These are phyloP conservation scores for Ophiosphaerella herpotricha DNA, from an alignment of 2,329 filamentous ascomycete genomes.

Conservation along the genomic window DNA sequence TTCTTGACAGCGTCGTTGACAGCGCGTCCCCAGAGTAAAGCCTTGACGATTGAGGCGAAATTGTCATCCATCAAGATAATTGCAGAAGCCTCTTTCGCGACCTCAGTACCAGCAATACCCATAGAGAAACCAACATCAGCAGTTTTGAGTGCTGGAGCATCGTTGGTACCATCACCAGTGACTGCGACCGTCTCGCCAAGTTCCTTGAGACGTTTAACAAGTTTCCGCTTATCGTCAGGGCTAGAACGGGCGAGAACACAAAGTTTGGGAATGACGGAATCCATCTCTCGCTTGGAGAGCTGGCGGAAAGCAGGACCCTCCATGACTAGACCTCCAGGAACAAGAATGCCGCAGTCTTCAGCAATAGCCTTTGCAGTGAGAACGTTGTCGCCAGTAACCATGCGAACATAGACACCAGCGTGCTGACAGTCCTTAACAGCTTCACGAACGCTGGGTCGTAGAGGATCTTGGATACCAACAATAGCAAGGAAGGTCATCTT, in stretches of 20 bases:
- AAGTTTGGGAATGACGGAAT: slow-evolving; percentile 63
- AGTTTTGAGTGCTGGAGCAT: slow-evolving; percentile 78
- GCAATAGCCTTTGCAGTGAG: slow-evolving; percentile 80
- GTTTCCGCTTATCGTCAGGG: slow-evolving; percentile 69
- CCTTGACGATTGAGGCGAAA: slow-evolving; percentile 84
- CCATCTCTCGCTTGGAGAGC: slow-evolving; percentile 63
- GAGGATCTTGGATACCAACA: slow-evolving; percentile 81
- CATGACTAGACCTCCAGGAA: slow-evolving; percentile 72
- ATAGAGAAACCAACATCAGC: slow-evolving; percentile 86
- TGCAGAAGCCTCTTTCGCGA: slow-evolving; percentile 82
- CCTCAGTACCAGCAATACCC: slow-evolving; percentile 82
- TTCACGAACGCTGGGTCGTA: slow-evolving; percentile 74
- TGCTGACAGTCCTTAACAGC: slow-evolving; percentile 74
- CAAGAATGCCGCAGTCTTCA: slow-evolving; percentile 75
- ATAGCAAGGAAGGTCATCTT: slow-evolving; percentile 75
- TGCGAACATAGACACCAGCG: slow-evolving; percentile 78
- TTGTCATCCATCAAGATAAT: slow-evolving; percentile 90
- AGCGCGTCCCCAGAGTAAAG: slow-evolving; percentile 72
- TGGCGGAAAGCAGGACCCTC: slow-evolving; percentile 80
- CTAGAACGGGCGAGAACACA: slow-evolving; percentile 72
- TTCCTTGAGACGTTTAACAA: slow-evolving; percentile 67
- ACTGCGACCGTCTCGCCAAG: slow-evolving; percentile 79
- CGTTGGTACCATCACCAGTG: slow-evolving; percentile 83
- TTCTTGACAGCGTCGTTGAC: slow-evolving; percentile 51
- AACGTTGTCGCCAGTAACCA: slow-evolving; percentile 85